Base-by-base conservation (phyloP, 352 stramenopile species). In the Globisporangium middletonii region DNA sequence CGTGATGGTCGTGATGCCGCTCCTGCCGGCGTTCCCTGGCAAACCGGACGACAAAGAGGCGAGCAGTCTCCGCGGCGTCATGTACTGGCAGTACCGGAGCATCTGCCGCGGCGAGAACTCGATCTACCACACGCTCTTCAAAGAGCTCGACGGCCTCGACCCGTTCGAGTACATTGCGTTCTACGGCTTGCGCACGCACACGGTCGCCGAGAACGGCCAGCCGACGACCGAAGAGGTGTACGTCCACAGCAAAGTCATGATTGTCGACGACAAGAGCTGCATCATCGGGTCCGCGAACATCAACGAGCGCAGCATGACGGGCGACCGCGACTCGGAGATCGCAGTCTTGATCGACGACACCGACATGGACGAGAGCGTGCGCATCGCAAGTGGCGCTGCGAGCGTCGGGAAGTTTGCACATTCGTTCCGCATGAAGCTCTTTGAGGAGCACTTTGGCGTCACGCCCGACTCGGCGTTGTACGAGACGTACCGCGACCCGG, bases 211-310 rank as follows among this genome's bases (percentile, higher is more conserved):
- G 9, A 58, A 69, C 50, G 65, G 59, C 9, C 58, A 77, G 28
- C 72, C 81, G 0, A 68, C 78, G 53, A 92, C 84, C 0, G 84
- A 94, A 55, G 71, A 92, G 55, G 72, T 95, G 2, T 95, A 95
- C 61, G 81, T 97, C 23, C 90, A 97, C 71, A 94, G 76, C 60
- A 97, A 97, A 67, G 65, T 96, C 57, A 96, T 95, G 83, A 92
- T 95, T 50, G 85, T 92, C 12, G 85, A 95, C 63, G 85, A 95
- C 48, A 70, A 79, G 37, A 67, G 58, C 50, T 83, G 67, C 50
- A 93, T 95, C 67, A 91, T 95, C 33, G 85, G 85, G 12, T 90
- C 78, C 3, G 85, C 85, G 30, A 95, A 95, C 62, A 90, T 95
- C 53, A 95, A 95, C 64, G 85, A 95, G 56, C 80, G 85, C 53